These are phyloP conservation scores for Besnoitia besnoiti DNA, from an alignment of 169 alveolate genomes.

Conservation along the genomic window DNA sequence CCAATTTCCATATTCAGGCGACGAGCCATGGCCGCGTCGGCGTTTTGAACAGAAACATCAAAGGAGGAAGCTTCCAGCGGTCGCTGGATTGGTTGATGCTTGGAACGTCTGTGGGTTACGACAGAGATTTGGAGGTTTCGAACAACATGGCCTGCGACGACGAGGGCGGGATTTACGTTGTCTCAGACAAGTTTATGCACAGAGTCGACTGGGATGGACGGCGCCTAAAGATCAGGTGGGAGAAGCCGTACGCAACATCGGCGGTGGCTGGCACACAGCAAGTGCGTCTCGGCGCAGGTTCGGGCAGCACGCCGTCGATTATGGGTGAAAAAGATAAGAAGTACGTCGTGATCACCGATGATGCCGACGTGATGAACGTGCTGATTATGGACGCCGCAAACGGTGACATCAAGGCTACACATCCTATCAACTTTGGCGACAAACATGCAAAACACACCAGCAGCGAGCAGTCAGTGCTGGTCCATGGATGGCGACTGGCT, in stretches of 20 bases:
- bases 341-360: constrained; percentile 69
- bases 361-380: constrained; percentile 61
- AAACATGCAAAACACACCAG: constrained; percentile 51
- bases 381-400: constrained; percentile 63
- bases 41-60: constrained; percentile 49
- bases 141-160: constrained; percentile 71
- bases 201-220: constrained; percentile 62
- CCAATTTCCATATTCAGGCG: constrained; percentile 33
- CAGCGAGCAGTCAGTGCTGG: constrained; percentile 71
- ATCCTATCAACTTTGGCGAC: constrained; percentile 69
- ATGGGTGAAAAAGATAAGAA: constrained; percentile 59
- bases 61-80: constrained; percentile 48
- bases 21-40: constrained; percentile 69
- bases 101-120: constrained; percentile 35
- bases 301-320: constrained; percentile 69
- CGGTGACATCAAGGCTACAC: constrained; percentile 60
- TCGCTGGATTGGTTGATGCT: constrained; percentile 63
- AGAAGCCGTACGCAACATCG: constrained; percentile 58
- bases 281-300: constrained; percentile 67
- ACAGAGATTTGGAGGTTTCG: constrained; percentile 61
- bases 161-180: constrained; percentile 65
- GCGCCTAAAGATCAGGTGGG: constrained; percentile 58
- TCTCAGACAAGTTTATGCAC: constrained; percentile 66
- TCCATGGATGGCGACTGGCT: constrained; percentile 71
- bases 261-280: constrained; percentile 55